phyloP scores from a whole-genome alignment of 805 yeast species.

The Saccharomyces kudriavzevii region DNA sequence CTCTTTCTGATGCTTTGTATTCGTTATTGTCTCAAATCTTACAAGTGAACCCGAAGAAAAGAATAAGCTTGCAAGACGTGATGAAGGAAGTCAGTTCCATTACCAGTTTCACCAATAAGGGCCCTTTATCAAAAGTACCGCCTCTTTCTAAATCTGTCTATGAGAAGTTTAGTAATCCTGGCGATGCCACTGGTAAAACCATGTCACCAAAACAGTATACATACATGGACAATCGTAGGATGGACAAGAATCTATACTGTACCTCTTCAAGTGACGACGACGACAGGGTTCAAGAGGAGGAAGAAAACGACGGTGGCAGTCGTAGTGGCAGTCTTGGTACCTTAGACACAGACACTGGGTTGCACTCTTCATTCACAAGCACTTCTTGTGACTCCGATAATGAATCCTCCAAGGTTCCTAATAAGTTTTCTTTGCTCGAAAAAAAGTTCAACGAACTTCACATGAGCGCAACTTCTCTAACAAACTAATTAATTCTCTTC shows the following conservation, averaged over 20 bases:
- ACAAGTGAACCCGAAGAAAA: slow-evolving; percentile 29
- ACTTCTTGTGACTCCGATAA: not conserved
- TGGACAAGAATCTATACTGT: not conserved
- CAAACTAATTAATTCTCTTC: not conserved
- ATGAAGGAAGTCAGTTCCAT: slow-evolving; percentile 20
- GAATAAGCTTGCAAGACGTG: slow-evolving; percentile 20
- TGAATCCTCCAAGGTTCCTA: not conserved
- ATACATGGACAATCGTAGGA: not conserved
- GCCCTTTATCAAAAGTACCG: slow-evolving; percentile 21
- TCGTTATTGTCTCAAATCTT: slow-evolving; percentile 35
- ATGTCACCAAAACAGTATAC: not conserved
- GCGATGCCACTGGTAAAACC: not conserved
- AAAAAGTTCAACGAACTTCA: not conserved
- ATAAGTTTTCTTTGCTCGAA: not conserved
- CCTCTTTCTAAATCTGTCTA: slow-evolving; percentile 1
- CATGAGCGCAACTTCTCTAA: not conserved
- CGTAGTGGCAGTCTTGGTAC: not conserved
- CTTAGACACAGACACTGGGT: not conserved
- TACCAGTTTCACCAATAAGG: slow-evolving; percentile 19
- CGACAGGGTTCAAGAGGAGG: not conserved
- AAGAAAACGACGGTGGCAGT: not conserved
- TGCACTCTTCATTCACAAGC: not conserved
- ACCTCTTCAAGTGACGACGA: not conserved
- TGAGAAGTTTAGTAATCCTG: slow-evolving; percentile 2
- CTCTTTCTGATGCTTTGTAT: slow-evolving; percentile 60